These are phyloP conservation scores for Carpinus fangiana DNA, from an alignment of 306 rosid genomes.

Conservation along the genomic window DNA sequence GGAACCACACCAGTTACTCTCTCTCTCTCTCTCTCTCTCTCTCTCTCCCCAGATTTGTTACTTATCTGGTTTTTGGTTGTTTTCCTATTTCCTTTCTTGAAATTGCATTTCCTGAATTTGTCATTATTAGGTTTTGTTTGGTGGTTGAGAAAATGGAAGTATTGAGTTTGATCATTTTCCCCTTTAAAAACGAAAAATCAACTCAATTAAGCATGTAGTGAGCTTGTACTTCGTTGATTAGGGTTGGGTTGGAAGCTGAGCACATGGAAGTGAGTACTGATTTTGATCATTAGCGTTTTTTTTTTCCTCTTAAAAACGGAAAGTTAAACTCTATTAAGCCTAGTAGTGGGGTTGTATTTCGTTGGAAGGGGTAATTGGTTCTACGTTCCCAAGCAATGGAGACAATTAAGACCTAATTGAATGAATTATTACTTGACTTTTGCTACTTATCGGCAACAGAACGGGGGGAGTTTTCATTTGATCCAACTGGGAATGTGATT, in stretches of 20 bases:
- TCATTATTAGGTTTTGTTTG: not conserved
- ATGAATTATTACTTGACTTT: not conserved
- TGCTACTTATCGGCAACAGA: not conserved
- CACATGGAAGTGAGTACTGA: not conserved
- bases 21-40: conserved; percentile 10
- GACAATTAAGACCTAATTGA: not conserved
- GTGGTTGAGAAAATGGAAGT: too few species aligned
- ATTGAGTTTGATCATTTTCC: too few species aligned
- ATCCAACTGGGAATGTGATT: conserved; percentile 24
- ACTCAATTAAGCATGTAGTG: too few species aligned
- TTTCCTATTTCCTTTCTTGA: not conserved
- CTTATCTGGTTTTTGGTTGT: not conserved
- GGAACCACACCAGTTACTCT: conserved; percentile 95
- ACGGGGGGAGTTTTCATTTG: not conserved
- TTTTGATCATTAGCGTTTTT: not conserved
- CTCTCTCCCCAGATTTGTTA: not conserved
- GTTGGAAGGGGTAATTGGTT: not conserved
- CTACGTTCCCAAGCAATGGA: not conserved
- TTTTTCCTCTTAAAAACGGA: not conserved
- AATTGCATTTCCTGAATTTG: not conserved
- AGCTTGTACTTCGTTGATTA: not conserved
- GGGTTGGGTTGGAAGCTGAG: not conserved
- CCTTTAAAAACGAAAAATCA: too few species aligned
- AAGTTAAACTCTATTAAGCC: not conserved
- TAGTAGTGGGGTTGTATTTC: not conserved